Evolutionary conservation across 352 stramenopile genomes (phyloP), one percentile per base, ranked within the genome.

Genomic region (Elongisporangium prolatum): DNA sequence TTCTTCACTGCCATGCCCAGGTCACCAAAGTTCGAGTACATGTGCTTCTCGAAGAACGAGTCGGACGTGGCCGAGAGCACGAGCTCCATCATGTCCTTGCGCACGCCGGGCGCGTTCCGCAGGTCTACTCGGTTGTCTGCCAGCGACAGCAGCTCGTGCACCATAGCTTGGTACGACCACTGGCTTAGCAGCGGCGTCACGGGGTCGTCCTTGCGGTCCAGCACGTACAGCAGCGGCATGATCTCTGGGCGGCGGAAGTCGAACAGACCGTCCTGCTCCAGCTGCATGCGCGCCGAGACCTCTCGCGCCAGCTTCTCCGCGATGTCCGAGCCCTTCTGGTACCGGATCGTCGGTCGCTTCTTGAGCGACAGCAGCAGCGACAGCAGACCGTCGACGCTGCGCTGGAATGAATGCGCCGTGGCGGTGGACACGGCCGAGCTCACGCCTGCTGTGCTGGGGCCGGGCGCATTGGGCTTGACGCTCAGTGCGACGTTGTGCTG

Each of bases 91-190:
- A 99, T 95, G 70, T 99, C 96, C 61, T 98, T 98, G 25, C 89
- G 77, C 21, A 98, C 86, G 56, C 96, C 96, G 0, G 96, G 96
- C 28, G 91, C 96, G 56, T 97, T 94, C 25, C 85, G 82, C 50
- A 99, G 80, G 63, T 98, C 86, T 53, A 99, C 97, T 22, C 97
- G 88, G 77, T 99, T 99, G 77, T 99, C 98, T 55, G 98, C 95
- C 47, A 99, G 80, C 11, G 95, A 94, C 38, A 99, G 71, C 44
- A 99, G 76, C 80, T 99, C 98, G 69, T 99, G 98, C 6, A 99
- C 96, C 98, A 99, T 99, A 21, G 97, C 97, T 73, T 98, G 95
- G 68, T 98, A 98, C 21, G 91, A 98, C 96, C 96, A 99, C 73
- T 99, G 97, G 50, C 81, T 96, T 54, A 99, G 78, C 50, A 99